A percentile compares a stretch with the other conserved stretches of the same genome.
These are phyloP conservation scores for Suhomyces coccinellae DNA, from an alignment of 1,139 yeast genomes.

Conservation along the genomic window DNA sequence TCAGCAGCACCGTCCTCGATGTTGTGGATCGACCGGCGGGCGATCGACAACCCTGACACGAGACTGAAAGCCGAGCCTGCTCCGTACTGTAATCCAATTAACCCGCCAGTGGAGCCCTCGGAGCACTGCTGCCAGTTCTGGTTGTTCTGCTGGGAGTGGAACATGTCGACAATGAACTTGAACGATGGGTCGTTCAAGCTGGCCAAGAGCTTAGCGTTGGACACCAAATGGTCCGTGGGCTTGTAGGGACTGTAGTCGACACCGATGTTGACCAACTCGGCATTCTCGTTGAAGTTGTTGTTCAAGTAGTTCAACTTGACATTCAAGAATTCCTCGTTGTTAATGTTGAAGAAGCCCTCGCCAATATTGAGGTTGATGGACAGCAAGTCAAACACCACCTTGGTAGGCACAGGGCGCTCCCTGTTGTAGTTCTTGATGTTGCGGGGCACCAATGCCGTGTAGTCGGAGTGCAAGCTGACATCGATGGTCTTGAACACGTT, in stretches of 20 bases:
- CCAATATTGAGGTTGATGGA: slow-evolving; percentile 37
- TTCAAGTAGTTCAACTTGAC: slow-evolving; percentile 42
- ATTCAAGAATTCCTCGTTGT: slow-evolving; percentile 43
- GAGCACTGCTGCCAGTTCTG: slow-evolving; percentile 41
- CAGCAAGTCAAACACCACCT: slow-evolving; percentile 38
- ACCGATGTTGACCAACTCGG: slow-evolving; percentile 42
- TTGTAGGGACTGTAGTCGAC: slow-evolving; percentile 49
- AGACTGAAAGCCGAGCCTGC: slow-evolving; percentile 19
- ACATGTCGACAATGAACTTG: slow-evolving; percentile 38
- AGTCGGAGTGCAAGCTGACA: slow-evolving; percentile 37
- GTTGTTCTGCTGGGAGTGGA: slow-evolving; percentile 41
- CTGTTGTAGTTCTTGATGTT: slow-evolving; percentile 30
- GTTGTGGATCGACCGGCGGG: slow-evolving; percentile 44
- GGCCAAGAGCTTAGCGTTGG: slow-evolving; percentile 36
- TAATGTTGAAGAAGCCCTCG: slow-evolving; percentile 38
- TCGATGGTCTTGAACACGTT: slow-evolving; percentile 45
- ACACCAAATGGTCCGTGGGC: slow-evolving; percentile 43
- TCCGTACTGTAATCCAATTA: slow-evolving; percentile 44
- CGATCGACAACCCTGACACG: slow-evolving; percentile 43
- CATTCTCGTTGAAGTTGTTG: slow-evolving; percentile 47
- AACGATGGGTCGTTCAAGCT: slow-evolving; percentile 43
- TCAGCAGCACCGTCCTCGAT: slow-evolving; percentile 44
- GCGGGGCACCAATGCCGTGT: slow-evolving; percentile 26
- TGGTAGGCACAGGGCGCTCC: slow-evolving; percentile 41
- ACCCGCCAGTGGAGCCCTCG: slow-evolving; percentile 39